A percentile compares a stretch with the other conserved stretches of the same genome.
Evolutionary conservation across 1,139 yeast species (phyloP).

Genomic region (Protomyces lactucae-debilis): DNA sequence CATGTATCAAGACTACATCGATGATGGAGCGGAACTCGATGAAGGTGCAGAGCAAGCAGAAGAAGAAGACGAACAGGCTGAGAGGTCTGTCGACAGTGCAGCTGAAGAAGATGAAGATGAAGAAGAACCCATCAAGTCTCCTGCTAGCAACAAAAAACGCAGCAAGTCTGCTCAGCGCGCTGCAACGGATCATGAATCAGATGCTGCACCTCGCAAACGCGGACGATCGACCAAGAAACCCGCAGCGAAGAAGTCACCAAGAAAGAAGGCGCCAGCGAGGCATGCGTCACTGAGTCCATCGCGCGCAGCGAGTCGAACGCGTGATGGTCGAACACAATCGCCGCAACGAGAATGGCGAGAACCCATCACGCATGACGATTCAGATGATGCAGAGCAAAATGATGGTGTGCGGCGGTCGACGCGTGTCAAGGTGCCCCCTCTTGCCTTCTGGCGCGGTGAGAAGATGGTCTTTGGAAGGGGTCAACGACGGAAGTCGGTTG

Average conservation of each 20-base stretch:
- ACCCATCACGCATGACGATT: slow-evolving; percentile 24
- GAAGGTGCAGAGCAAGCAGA: neutral
- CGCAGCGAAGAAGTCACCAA: neutral
- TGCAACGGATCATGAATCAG: slow-evolving; percentile 3
- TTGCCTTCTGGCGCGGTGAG: slow-evolving; percentile 85
- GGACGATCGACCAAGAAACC: neutral
- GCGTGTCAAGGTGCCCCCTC: slow-evolving; percentile 63
- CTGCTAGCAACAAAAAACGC: slow-evolving; percentile 4
- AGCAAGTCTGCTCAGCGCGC: neutral
- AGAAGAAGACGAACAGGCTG: neutral
- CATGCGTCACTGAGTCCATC: slow-evolving; percentile 13
- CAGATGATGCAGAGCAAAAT: slow-evolving; percentile 8
- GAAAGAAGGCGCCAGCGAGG: slow-evolving; percentile 18
- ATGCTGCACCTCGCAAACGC: neutral
- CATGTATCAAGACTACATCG: slow-evolving; percentile 5
- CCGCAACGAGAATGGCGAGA: slow-evolving; percentile 13
- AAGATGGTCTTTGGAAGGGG: slow-evolving; percentile 55
- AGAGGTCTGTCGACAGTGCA: neutral
- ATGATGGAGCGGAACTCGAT: slow-evolving; percentile 2
- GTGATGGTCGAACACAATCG: neutral
- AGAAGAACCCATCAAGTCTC: slow-evolving; percentile 2
- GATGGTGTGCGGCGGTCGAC: slow-evolving; percentile 49
- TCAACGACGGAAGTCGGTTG: slow-evolving; percentile 37
- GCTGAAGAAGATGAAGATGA: slow-evolving; percentile 6
- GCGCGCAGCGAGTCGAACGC: neutral